phyloP scores from a whole-genome alignment of 257 asterid genomes.

The Thymus quinquecostatus region DNA sequence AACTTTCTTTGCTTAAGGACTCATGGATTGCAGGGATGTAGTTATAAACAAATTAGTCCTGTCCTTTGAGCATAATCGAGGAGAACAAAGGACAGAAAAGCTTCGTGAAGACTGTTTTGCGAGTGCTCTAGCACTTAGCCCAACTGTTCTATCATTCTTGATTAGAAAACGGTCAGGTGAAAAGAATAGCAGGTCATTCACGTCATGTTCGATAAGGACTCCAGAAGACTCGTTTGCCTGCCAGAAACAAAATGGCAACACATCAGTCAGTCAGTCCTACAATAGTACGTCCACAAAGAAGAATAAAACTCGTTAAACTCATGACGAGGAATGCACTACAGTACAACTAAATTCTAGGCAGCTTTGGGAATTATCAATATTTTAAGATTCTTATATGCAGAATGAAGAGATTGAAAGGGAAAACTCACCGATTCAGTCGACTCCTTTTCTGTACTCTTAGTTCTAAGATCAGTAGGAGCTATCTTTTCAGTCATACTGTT shows the following conservation, averaged over 20 bases:
- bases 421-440: constrained; percentile 52
- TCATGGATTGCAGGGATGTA: constrained; percentile 52
- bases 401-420: constrained; percentile 22
- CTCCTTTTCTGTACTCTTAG: constrained; percentile 37
- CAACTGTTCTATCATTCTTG: constrained; percentile 47
- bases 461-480: constrained; percentile 35
- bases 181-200: constrained; percentile 49
- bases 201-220: constrained; percentile 57
- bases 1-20: constrained; percentile 52
- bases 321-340: constrained; percentile 6
- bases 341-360: not conserved
- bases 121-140: constrained; percentile 47
- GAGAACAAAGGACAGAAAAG: constrained; percentile 69
- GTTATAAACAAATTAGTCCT: constrained; percentile 51
- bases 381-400: constrained; percentile 15
- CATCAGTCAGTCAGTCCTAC: no score
- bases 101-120: constrained; percentile 46
- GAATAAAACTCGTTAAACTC: not conserved
- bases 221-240: constrained; percentile 59
- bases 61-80: constrained; percentile 58
- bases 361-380: constrained; percentile 7
- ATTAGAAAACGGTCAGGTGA: constrained; percentile 63
- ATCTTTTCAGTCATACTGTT: constrained; percentile 36
- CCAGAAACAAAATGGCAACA: constrained; percentile 30
- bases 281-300: no score